phyloP scores from a whole-genome alignment of 140 eudicot species.

The Bidens hawaiensis region DNA sequence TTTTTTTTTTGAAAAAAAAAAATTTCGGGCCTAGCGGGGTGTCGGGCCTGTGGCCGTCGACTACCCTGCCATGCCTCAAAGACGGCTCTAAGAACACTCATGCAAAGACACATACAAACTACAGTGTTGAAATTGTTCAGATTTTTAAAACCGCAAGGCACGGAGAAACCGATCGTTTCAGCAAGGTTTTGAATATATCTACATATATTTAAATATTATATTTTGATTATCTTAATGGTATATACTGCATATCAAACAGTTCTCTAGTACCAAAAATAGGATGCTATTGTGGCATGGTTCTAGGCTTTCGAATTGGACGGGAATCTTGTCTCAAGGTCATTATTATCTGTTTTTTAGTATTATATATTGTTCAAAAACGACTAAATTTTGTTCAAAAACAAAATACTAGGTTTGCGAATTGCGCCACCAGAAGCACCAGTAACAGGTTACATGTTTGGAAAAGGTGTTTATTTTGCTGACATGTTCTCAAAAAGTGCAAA shows the following conservation, averaged over 20 bases:
- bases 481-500: constrained; percentile 99
- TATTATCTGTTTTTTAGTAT: background rate
- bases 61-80: no score
- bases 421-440: constrained; percentile 99
- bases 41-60: no score
- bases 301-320: constrained; percentile 94
- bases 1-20: no score
- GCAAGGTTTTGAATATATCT: constrained; percentile 41
- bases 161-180: constrained; percentile 76
- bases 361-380: no score
- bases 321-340: constrained; percentile 85
- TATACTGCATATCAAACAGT: constrained; percentile 38
- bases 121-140: constrained; percentile 71
- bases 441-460: constrained; percentile 98
- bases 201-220: background rate
- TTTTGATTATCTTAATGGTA: background rate
- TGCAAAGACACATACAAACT: constrained; percentile 76
- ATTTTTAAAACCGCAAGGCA: constrained; percentile 80
- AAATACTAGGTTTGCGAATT: constrained; percentile 78
- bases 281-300: constrained; percentile 99
- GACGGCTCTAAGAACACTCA: constrained; percentile 98
- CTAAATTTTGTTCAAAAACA: background rate
- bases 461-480: constrained; percentile 99
- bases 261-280: constrained; percentile 65
- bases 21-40: no score